These are phyloP conservation scores for Nothophaeocryptopus gaeumannii DNA, from an alignment of 2,329 filamentous ascomycete genomes.

Conservation along the genomic window DNA sequence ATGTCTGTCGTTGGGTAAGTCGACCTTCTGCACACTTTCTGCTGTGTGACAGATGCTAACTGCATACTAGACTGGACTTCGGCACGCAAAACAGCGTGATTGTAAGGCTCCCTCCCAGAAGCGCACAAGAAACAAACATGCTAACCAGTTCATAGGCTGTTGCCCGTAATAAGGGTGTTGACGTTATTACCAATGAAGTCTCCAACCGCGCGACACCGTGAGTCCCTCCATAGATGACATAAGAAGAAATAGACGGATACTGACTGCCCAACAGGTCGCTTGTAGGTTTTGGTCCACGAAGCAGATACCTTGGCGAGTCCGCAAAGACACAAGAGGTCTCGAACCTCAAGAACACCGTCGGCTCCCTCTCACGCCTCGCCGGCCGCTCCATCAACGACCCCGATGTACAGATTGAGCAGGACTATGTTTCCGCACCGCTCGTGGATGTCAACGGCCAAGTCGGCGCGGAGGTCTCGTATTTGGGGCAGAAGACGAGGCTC, in stretches of 20 bases:
- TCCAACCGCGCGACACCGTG: slow-evolving; percentile 98
- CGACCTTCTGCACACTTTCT: background rate
- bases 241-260: background rate
- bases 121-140: background rate
- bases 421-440: slow-evolving; percentile 81
- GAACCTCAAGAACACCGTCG: slow-evolving; percentile 98
- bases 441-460: slow-evolving; percentile 92
- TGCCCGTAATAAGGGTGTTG: slow-evolving; percentile 96
- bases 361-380: slow-evolving; percentile 85
- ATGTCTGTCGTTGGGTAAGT: slow-evolving; percentile 17
- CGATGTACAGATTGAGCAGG: slow-evolving; percentile 88
- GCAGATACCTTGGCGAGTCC: slow-evolving; percentile 87
- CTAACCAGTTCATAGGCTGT: slow-evolving; percentile 57
- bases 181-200: slow-evolving; percentile 99
- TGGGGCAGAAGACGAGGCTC: slow-evolving; percentile 94
- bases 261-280: slow-evolving; percentile 62
- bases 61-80: slow-evolving; percentile 66
- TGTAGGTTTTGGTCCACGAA: slow-evolving; percentile 92
- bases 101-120: slow-evolving; percentile 26
- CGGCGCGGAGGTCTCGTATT: slow-evolving; percentile 87
- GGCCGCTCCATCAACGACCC: slow-evolving; percentile 85
- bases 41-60: slow-evolving; percentile 10
- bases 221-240: slow-evolving; percentile 45
- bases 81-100: slow-evolving; percentile 95
- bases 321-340: slow-evolving; percentile 99